Conservation (phyloP, 2,329 filamentous ascomycete genomes). For the Xylaria sp. region DNA sequence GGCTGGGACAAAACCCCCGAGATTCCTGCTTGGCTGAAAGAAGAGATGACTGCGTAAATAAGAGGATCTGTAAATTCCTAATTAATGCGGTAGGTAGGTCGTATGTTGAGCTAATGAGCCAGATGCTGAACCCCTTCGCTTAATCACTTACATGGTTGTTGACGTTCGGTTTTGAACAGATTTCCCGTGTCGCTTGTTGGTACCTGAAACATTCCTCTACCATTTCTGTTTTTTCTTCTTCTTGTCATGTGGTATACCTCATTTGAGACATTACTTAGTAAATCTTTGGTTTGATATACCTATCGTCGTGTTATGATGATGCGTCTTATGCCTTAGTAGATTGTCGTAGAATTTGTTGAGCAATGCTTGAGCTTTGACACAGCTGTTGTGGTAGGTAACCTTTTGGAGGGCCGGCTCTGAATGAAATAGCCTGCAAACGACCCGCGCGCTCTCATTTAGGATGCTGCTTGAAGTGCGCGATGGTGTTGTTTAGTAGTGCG, state of each 20-base stretch:
- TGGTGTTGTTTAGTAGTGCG: too few relatives aligned
- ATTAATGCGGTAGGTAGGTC: background rate
- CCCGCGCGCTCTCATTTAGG: too few relatives aligned
- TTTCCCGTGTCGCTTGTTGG: too few relatives aligned
- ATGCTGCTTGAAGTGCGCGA: too few relatives aligned
- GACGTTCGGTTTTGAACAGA: conserved; percentile 20
- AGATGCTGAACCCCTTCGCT: background rate
- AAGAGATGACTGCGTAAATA: conserved; percentile 56
- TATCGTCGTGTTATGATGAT: too few relatives aligned
- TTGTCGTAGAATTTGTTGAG: too few relatives aligned
- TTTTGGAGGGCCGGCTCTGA: too few relatives aligned
- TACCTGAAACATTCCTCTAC: background rate
- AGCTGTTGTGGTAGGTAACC: too few relatives aligned
- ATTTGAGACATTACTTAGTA: conserved; percentile 46
- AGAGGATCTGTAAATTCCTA: background rate
- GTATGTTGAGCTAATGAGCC: background rate
- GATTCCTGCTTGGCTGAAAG: conserved; percentile 70
- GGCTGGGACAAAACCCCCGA: conserved; percentile 70
- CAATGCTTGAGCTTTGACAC: too few relatives aligned
- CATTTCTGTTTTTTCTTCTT: background rate
- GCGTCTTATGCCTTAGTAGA: too few relatives aligned
- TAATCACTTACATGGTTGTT: background rate
- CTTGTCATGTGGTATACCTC: background rate
- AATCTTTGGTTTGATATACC: conserved; percentile 47
- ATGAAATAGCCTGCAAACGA: too few relatives aligned